Percentiles rank a stretch among this genome's conserved stretches.
phyloP scores from a whole-genome alignment of 768 basidiomycete species.

The Kwoniella bestiolae region DNA sequence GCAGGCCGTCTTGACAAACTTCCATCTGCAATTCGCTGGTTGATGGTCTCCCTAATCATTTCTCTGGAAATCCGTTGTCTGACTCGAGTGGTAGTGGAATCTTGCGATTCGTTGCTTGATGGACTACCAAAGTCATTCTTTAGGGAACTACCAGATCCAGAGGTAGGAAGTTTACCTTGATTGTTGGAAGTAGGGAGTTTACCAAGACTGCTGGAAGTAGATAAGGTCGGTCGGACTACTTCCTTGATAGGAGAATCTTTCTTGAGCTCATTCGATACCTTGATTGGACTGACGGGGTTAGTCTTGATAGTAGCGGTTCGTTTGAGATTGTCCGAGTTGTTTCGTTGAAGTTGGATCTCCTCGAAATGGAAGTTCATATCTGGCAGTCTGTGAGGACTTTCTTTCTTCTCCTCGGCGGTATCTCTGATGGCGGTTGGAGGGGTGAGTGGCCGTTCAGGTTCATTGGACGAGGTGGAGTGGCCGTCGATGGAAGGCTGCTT shows the following conservation, averaged over 20 bases:
- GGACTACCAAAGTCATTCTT: slow-evolving; percentile 20
- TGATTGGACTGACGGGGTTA: slow-evolving; percentile 10
- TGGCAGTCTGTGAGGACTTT: slow-evolving; percentile 53
- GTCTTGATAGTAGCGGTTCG: slow-evolving; percentile 7
- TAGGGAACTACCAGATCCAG: slow-evolving; percentile 7
- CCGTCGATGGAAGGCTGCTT: slow-evolving; percentile 30
- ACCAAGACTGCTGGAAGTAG: not conserved
- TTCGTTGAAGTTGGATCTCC: slow-evolving; percentile 30
- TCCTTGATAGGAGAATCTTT: not conserved
- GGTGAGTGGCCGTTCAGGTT: slow-evolving; percentile 41
- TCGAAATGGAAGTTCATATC: slow-evolving; percentile 50
- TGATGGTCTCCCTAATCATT: slow-evolving; percentile 53
- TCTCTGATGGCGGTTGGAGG: slow-evolving; percentile 34
- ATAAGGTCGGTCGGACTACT: not conserved
- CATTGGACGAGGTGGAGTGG: slow-evolving; percentile 17
- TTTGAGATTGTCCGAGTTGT: slow-evolving; percentile 8
- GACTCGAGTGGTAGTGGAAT: slow-evolving; percentile 41
- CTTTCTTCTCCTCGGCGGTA: slow-evolving; percentile 16
- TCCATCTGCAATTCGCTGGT: slow-evolving; percentile 50
- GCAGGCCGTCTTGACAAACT: slow-evolving; percentile 34
- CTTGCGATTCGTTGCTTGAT: not conserved
- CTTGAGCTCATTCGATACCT: slow-evolving; percentile 9
- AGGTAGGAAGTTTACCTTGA: slow-evolving; percentile 5
- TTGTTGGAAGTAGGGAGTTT: slow-evolving; percentile 12
- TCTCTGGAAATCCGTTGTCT: slow-evolving; percentile 55